Evolutionary conservation across 495 filamentous ascomycete species (phyloP).

Genomic region (Aspergillus steynii): DNA sequence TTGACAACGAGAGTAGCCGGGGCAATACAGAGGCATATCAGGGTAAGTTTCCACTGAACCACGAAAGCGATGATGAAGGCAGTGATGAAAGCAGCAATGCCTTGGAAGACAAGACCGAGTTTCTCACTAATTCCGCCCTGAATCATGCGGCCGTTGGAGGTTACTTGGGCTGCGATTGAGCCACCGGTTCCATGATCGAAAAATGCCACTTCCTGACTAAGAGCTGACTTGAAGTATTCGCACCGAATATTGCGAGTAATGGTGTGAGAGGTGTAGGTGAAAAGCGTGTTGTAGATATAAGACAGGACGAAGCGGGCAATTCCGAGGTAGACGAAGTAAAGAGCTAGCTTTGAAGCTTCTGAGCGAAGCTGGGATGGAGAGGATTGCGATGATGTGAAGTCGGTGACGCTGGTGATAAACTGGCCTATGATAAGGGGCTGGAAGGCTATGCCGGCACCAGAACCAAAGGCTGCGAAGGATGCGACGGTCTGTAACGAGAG

Average conservation of each 20-base stretch:
- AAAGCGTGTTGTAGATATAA: neutral
- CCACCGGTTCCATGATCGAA: neutral
- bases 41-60: constrained; percentile 28
- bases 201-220: neutral
- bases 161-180: neutral
- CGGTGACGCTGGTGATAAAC: constrained; percentile 3
- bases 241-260: neutral
- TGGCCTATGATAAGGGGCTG: constrained; percentile 4
- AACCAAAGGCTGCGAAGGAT: constrained; percentile 4
- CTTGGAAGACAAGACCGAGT: constrained; percentile 23
- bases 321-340: constrained; percentile 2
- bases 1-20: constrained; percentile 5
- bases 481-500: constrained; percentile 6
- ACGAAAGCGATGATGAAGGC: constrained; percentile 33
- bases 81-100: constrained; percentile 25
- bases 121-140: constrained; percentile 33
- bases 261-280: too few relatives aligned
- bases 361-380: constrained; percentile 13
- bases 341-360: constrained; percentile 1
- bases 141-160: constrained; percentile 17
- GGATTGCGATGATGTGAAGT: constrained; percentile 7
- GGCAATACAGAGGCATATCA: constrained; percentile 14
- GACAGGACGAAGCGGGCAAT: neutral
- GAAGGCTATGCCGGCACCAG: constrained; percentile 3
- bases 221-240: neutral